Percentiles rank a stretch among this genome's conserved stretches.
Conservation (phyloP, 441 rosid species). For the Erysimum cheiri region DNA sequence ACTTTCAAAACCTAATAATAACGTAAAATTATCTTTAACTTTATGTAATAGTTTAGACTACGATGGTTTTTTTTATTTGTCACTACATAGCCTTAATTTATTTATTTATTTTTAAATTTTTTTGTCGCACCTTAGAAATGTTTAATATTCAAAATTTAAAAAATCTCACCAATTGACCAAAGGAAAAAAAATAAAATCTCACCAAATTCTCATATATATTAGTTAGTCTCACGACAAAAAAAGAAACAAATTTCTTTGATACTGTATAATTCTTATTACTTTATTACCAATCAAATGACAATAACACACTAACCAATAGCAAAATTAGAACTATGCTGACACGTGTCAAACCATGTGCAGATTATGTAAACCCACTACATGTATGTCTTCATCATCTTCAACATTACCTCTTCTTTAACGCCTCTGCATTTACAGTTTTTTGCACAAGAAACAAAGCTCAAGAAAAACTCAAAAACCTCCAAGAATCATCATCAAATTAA, state of each 20-base stretch:
- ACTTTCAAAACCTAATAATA: slow-evolving; percentile 30
- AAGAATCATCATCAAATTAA: not conserved
- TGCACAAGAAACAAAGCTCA: slow-evolving; percentile 29
- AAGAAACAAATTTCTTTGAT: not conserved
- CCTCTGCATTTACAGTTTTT: slow-evolving; percentile 23
- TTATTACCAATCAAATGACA: slow-evolving; percentile 13
- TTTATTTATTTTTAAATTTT: no score
- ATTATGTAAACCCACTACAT: slow-evolving; percentile 28
- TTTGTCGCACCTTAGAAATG: no score
- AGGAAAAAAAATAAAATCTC: no score
- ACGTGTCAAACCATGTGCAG: slow-evolving; percentile 43
- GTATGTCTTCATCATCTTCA: slow-evolving; percentile 19
- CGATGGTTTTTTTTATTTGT: not conserved
- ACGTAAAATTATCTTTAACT: not conserved
- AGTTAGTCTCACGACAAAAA: not conserved
- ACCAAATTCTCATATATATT: no score
- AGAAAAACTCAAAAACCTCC: not conserved
- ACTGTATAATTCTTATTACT: no score
- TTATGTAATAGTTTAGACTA: slow-evolving; percentile 2
- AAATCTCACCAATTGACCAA: no score
- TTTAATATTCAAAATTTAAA: no score
- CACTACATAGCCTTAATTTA: no score
- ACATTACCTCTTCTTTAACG: slow-evolving; percentile 28
- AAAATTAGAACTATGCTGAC: not conserved
- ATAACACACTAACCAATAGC: slow-evolving; percentile 25